Evolutionary conservation across 2,329 filamentous ascomycete genomes (phyloP).

Genomic region (Ceratocystis huliohia): DNA sequence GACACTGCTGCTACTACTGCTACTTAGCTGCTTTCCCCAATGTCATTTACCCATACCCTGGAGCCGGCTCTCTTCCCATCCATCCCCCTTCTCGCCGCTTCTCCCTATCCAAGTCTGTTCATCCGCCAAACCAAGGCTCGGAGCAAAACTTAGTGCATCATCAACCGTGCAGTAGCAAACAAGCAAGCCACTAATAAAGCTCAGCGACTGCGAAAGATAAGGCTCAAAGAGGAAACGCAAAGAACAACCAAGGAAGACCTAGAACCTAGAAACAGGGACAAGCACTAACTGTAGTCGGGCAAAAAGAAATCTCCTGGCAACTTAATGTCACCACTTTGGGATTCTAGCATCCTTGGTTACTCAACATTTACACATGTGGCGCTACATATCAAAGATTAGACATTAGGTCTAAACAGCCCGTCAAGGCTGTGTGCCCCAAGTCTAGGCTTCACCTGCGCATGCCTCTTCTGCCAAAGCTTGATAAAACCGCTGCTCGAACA

Average conservation of each 20-base stretch:
- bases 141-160: conserved; percentile 2
- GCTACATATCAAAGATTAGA: neutral
- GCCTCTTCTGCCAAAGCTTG: neutral
- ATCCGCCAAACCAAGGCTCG: conserved; percentile 1
- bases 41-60: neutral
- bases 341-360: neutral
- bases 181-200: neutral
- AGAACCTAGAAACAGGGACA: neutral
- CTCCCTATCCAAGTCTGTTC: neutral
- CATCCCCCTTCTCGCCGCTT: neutral
- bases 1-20: neutral
- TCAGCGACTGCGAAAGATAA: neutral
- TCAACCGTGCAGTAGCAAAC: neutral
- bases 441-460: neutral
- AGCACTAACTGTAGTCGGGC: neutral
- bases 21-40: neutral
- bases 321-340: neutral
- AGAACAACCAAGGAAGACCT: neutral
- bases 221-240: neutral
- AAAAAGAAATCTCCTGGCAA: neutral
- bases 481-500: neutral
- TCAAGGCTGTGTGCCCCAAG: neutral
- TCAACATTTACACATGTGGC: no score
- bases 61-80: neutral
- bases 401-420: no score